Percentiles rank a stretch among this genome's conserved stretches.
phyloP scores from a whole-genome alignment of 106 monocot genomes.

The Cymbidium sinense region DNA sequence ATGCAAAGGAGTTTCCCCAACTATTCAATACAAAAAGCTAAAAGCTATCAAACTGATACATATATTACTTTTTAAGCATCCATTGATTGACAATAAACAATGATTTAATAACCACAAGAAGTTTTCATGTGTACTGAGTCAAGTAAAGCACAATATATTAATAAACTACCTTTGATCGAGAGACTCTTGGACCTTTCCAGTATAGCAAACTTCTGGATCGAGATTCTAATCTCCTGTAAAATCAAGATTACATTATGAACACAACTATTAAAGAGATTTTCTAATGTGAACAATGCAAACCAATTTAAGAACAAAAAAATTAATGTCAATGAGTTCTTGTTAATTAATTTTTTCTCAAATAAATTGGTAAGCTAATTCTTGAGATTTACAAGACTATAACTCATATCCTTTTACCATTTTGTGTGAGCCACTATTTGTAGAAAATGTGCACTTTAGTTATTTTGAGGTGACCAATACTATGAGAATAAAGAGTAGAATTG shows the following conservation, averaged over 20 bases:
- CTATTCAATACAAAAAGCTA: background rate
- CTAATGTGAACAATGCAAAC: background rate
- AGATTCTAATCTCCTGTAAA: constrained; percentile 71
- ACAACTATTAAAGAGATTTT: background rate
- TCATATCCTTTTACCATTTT: too few relatives aligned
- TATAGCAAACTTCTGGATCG: constrained; percentile 56
- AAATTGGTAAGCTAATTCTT: background rate
- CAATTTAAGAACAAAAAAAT: background rate
- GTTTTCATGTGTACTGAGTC: background rate
- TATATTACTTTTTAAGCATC: background rate
- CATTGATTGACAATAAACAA: background rate
- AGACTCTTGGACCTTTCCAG: constrained; percentile 41
- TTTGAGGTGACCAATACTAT: too few relatives aligned
- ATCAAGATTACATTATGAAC: background rate
- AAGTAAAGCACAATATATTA: background rate
- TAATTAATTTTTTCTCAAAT: background rate
- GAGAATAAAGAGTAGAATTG: too few relatives aligned
- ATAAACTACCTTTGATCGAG: constrained; percentile 41
- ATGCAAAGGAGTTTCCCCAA: too few relatives aligned
- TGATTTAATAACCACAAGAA: background rate
- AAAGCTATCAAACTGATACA: background rate
- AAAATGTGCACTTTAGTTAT: too few relatives aligned
- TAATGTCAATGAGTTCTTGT: background rate
- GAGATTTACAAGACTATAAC: background rate
- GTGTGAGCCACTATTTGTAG: too few relatives aligned